Evolutionary conservation across 2,329 filamentous ascomycete genomes (phyloP).

Genomic region (Tolypocladium tundrense): DNA sequence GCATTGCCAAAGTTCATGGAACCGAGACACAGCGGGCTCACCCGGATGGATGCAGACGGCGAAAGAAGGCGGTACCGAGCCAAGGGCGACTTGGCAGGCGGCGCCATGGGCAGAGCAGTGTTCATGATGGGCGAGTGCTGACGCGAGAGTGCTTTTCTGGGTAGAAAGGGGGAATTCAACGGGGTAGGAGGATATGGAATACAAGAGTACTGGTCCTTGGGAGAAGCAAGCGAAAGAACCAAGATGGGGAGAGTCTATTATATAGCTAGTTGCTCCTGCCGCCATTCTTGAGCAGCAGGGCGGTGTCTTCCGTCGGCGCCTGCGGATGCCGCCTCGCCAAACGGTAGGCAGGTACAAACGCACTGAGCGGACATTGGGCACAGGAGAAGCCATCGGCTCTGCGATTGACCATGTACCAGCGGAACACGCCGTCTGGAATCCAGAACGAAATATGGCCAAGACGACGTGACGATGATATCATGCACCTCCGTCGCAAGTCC

Average conservation of each 20-base stretch:
- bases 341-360: background rate
- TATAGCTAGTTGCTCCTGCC: background rate
- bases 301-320: background rate
- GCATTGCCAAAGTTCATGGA: conserved; percentile 54
- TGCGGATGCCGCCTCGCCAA: background rate
- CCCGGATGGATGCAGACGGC: conserved; percentile 52
- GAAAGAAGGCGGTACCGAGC: conserved; percentile 57
- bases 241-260: background rate
- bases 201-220: background rate
- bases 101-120: conserved; percentile 22
- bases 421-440: background rate
- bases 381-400: background rate
- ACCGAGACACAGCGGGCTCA: conserved; percentile 58
- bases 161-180: too few species aligned
- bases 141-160: background rate
- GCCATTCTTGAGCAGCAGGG: background rate
- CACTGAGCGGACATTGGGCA: background rate
- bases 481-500: background rate
- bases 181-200: background rate
- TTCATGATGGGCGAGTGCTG: conserved; percentile 6
- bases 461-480: background rate
- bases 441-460: background rate
- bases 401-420: background rate
- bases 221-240: background rate
- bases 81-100: conserved; percentile 47